Conservation (phyloP, 805 yeast genomes). For the Candida adriatica region DNA sequence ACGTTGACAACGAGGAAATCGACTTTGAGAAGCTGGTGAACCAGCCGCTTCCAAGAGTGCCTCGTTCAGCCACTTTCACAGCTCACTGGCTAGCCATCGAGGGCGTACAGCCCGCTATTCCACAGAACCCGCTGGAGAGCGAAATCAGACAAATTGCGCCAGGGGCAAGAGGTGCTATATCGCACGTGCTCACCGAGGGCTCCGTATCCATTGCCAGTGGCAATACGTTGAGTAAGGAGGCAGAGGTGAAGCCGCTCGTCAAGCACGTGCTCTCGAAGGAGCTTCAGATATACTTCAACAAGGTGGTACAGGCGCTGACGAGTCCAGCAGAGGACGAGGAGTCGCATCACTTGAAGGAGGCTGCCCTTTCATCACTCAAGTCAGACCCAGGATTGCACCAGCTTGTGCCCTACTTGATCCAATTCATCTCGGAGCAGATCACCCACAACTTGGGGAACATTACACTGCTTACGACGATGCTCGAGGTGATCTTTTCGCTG, state of each 20-base stretch:
- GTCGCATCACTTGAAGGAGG: constrained; percentile 46
- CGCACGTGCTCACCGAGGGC: constrained; percentile 47
- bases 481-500: constrained; percentile 82
- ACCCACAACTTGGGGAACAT: constrained; percentile 78
- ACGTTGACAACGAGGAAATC: constrained; percentile 85
- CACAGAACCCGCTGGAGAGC: constrained; percentile 81
- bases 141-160: constrained; percentile 79
- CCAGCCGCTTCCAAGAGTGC: constrained; percentile 92
- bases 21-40: constrained; percentile 92
- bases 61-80: constrained; percentile 85
- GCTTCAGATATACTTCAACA: constrained; percentile 87
- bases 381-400: constrained; percentile 97
- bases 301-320: constrained; percentile 73
- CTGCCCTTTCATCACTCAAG: constrained; percentile 78
- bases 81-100: constrained; percentile 98
- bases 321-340: constrained; percentile 41
- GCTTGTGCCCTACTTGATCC: constrained; percentile 91
- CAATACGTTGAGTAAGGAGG: constrained; percentile 29
- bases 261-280: constrained; percentile 94
- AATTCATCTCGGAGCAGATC: constrained; percentile 91
- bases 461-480: constrained; percentile 68
- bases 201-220: constrained; percentile 25
- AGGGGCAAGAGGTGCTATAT: constrained; percentile 75
- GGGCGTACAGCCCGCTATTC: constrained; percentile 96
- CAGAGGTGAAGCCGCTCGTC: constrained; percentile 80